Evolutionary conservation across 2,329 filamentous ascomycete genomes (phyloP).

Genomic region (Sporothrix globosa): DNA sequence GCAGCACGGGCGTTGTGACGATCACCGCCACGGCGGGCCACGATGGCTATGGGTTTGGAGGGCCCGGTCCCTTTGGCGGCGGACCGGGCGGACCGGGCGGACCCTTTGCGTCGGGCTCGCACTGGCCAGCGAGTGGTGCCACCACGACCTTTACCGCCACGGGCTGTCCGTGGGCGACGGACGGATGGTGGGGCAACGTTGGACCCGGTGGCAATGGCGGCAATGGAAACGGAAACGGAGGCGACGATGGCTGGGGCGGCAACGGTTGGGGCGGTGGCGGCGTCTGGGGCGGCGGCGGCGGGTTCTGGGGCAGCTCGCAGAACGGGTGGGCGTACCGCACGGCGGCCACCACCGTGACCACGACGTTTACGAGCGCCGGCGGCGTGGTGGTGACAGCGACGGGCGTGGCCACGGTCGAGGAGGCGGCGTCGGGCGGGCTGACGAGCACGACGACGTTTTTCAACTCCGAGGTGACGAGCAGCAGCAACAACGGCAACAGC

Average conservation of each 20-base stretch:
- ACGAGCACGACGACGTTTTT: slow-evolving; percentile 42
- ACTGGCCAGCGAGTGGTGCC: slow-evolving; percentile 31
- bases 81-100: background rate
- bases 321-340: slow-evolving; percentile 48
- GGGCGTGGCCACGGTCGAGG: slow-evolving; percentile 40
- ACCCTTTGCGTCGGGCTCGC: background rate
- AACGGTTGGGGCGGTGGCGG: slow-evolving; percentile 44
- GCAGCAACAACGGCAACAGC: background rate
- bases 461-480: slow-evolving; percentile 17
- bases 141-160: slow-evolving; percentile 49
- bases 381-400: slow-evolving; percentile 39
- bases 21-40: slow-evolving; percentile 43
- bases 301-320: slow-evolving; percentile 45
- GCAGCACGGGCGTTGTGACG: slow-evolving; percentile 48
- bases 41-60: slow-evolving; percentile 28
- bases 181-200: slow-evolving; percentile 47
- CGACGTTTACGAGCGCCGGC: slow-evolving; percentile 38
- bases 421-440: slow-evolving; percentile 41
- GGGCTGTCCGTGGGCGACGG: slow-evolving; percentile 46
- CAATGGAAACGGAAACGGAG: slow-evolving; percentile 39
- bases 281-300: slow-evolving; percentile 42
- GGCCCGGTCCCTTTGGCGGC: slow-evolving; percentile 27
- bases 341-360: slow-evolving; percentile 43
- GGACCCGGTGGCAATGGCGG: background rate
- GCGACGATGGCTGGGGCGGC: slow-evolving; percentile 45